A percentile compares a stretch with the other conserved stretches of the same genome.
phyloP scores from a whole-genome alignment of 169 alveolate genomes.

The Plasmodium gallinaceum region DNA sequence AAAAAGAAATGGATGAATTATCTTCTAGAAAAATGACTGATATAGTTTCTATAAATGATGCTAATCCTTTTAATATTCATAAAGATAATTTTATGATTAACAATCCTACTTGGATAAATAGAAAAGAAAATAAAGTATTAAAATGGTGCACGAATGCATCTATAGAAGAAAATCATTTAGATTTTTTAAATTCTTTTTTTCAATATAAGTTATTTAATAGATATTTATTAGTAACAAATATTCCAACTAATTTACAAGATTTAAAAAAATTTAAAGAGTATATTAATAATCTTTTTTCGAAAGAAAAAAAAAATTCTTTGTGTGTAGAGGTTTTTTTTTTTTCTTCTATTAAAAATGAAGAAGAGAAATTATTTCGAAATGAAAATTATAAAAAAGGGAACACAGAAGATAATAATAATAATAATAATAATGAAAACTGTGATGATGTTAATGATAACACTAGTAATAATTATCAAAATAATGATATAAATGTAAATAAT shows the following conservation, averaged over 20 bases:
- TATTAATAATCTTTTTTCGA: constrained; percentile 10
- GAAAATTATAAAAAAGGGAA: not conserved
- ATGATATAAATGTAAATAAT: not conserved
- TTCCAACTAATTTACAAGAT: constrained; percentile 22
- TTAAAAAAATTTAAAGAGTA: constrained; percentile 17
- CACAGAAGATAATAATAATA: not conserved
- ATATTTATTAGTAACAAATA: constrained; percentile 35
- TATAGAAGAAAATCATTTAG: constrained; percentile 42
- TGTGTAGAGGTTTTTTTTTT: constrained; percentile 48
- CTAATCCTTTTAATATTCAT: constrained; percentile 35
- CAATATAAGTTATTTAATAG: constrained; percentile 21
- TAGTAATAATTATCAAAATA: not conserved
- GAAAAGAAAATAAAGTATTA: constrained; percentile 30
- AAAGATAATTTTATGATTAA: constrained; percentile 25
- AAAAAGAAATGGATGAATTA: not conserved
- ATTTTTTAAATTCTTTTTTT: constrained; percentile 23
- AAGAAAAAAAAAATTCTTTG: not conserved
- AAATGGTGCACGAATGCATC: constrained; percentile 44
- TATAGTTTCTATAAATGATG: constrained; percentile 17
- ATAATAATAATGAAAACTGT: not conserved
- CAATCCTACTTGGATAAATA: constrained; percentile 34
- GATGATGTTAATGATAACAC: not conserved
- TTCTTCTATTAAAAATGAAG: not conserved
- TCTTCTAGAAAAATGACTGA: not conserved
- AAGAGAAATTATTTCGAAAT: constrained; percentile 11